These are phyloP conservation scores for Fusarium sacchari DNA, from an alignment of 2,329 filamentous ascomycete species.

Conservation along the genomic window DNA sequence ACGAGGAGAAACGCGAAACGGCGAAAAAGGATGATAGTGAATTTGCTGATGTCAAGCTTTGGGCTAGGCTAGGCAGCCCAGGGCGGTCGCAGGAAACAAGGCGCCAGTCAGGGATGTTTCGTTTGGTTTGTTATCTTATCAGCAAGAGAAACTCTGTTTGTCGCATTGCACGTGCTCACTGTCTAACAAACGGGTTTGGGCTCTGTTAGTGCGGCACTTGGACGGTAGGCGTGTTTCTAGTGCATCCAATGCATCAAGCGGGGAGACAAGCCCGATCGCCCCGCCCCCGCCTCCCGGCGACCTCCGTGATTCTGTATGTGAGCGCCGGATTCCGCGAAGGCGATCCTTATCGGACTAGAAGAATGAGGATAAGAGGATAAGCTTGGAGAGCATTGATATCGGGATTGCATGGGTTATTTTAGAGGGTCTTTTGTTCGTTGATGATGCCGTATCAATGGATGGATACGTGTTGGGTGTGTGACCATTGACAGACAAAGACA, in stretches of 20 bases:
- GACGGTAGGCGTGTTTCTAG: slow-evolving; percentile 21
- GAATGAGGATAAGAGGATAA: neutral
- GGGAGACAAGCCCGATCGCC: slow-evolving; percentile 29
- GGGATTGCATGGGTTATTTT: neutral
- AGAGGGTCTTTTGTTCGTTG: neutral
- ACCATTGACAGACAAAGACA: neutral
- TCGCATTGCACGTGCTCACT: slow-evolving; percentile 39
- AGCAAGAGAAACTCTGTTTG: neutral
- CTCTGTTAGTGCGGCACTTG: slow-evolving; percentile 10
- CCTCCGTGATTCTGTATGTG: slow-evolving; percentile 32
- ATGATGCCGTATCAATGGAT: neutral
- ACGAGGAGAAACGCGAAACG: slow-evolving; percentile 20
- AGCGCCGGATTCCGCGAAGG: slow-evolving; percentile 27
- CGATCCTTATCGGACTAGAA: slow-evolving; percentile 19
- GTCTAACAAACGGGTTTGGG: neutral
- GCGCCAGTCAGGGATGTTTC: slow-evolving; percentile 27
- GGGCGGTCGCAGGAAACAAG: slow-evolving; percentile 14
- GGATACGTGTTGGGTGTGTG: neutral
- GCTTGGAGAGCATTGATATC: neutral
- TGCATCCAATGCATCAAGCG: slow-evolving; percentile 41
- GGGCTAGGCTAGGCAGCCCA: slow-evolving; percentile 10
- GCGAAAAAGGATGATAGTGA: slow-evolving; percentile 25
- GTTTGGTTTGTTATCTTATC: slow-evolving; percentile 41
- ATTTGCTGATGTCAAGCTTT: slow-evolving; percentile 41
- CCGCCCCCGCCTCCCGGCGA: slow-evolving; percentile 42